Conservation (phyloP, 805 yeast genomes). For the Metschnikowia similis region DNA sequence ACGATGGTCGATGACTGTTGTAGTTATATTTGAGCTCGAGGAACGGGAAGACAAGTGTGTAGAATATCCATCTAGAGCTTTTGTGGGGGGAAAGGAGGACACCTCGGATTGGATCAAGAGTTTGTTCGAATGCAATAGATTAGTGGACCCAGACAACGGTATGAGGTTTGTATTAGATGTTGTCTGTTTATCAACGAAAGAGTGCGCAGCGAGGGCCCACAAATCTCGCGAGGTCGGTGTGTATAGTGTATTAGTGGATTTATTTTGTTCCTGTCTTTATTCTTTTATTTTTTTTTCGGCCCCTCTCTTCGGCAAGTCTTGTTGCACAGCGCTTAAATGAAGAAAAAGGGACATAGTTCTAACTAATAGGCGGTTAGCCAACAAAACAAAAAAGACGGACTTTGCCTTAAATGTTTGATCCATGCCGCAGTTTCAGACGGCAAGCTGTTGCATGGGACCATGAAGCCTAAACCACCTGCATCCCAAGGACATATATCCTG, state of each 20-base stretch:
- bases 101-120: neutral
- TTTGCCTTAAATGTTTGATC: neutral
- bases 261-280: neutral
- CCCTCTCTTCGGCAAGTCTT: neutral
- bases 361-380: neutral
- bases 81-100: neutral
- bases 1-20: neutral
- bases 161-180: neutral
- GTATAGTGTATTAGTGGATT: neutral
- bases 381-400: neutral
- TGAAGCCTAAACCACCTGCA: neutral
- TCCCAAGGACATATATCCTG: neutral
- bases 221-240: constrained; percentile 2
- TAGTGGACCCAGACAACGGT: neutral
- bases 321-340: constrained; percentile 1
- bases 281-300: neutral
- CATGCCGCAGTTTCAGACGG: neutral
- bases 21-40: neutral
- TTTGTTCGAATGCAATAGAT: neutral
- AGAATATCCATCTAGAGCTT: neutral
- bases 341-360: neutral
- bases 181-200: neutral
- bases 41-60: neutral
- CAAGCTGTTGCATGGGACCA: neutral
- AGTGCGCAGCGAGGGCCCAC: constrained; percentile 3